Base-by-base conservation (phyloP, 306 rosid genomes). In the Corylus heterophylla region DNA sequence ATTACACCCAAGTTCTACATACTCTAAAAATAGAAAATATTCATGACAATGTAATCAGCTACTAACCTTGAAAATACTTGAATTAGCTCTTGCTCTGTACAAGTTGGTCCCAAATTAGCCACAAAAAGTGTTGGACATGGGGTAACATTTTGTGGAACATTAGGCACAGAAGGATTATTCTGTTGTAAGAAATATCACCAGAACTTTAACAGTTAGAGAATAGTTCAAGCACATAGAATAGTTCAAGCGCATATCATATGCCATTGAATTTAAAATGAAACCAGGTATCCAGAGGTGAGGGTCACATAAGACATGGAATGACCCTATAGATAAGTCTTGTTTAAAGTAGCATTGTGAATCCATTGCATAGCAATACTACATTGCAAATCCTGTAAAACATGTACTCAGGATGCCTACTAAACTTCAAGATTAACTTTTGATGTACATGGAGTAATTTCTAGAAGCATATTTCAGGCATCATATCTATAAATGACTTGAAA, bases 121-220 rank as follows among this genome's bases (percentile, higher is more conserved):
- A 95, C 93, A 56, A 95, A 93, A 79, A 95, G 86, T 31, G 99
- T 95, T 67, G 99, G 93, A 59, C 99, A 95, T 20, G 96, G 92
- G 78, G 82, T 61, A 54, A 73, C 73, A 81, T 84, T 89, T 80
- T 79, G 89, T 20, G 92, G 88, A 35, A 79, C 58, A 74, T 85
- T 84, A 16, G 87, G 90, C 37, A 69, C 76, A 55, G 85, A 80
- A 79, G 86, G 79, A 77, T 76, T 75, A 74, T 55, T 84, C 94
- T 84, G 93, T 76, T 11, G 47, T 35, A 16, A 84, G 74, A 77
- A 49, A 56, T 22, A 71, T 31, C 42, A 75, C 48, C 61, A 49
- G 29, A 14, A 73, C 71, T 48, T 20, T 72, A 45, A 54, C 35
- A 64, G 75, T 64, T 27, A 70, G 75, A 80, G 39, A 55, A 20